Evolutionary conservation across 257 asterid species (phyloP).

Genomic region (Rubia yunnanensis): DNA sequence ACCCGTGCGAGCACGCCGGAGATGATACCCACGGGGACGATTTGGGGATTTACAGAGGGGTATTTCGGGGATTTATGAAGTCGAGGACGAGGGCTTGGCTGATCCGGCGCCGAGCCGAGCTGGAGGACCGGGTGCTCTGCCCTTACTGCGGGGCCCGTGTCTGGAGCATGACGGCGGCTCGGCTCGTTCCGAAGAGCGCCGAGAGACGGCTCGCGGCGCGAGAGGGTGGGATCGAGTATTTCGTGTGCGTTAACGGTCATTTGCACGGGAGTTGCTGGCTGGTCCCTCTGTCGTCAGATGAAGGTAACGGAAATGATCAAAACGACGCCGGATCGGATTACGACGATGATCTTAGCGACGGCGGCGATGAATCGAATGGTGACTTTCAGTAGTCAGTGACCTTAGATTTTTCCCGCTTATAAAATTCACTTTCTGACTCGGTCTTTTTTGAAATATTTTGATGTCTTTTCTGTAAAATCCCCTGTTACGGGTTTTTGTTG

Average conservation of each 20-base stretch:
- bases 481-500: background rate
- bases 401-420: no score
- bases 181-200: slow-evolving; percentile 56
- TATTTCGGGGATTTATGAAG: slow-evolving; percentile 48
- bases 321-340: background rate
- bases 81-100: slow-evolving; percentile 63
- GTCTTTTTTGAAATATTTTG: background rate
- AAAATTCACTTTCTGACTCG: no score
- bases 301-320: slow-evolving; percentile 4
- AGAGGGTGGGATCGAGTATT: slow-evolving; percentile 61
- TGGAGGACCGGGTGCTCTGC: slow-evolving; percentile 46
- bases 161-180: slow-evolving; percentile 89
- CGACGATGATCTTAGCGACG: background rate
- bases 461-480: background rate
- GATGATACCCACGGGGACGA: slow-evolving; percentile 26
- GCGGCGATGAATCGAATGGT: background rate
- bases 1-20: slow-evolving; percentile 71
- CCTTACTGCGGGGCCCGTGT: slow-evolving; percentile 72
- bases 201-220: slow-evolving; percentile 61
- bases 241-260: slow-evolving; percentile 79
- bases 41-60: slow-evolving; percentile 71
- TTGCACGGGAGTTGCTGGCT: slow-evolving; percentile 76
- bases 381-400: no score
- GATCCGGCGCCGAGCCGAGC: slow-evolving; percentile 39
- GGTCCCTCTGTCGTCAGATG: slow-evolving; percentile 58